Percentiles rank a stretch among this genome's conserved stretches.
phyloP scores from a whole-genome alignment of 1,139 yeast species.

The Schwanniomyces etchellsii region DNA sequence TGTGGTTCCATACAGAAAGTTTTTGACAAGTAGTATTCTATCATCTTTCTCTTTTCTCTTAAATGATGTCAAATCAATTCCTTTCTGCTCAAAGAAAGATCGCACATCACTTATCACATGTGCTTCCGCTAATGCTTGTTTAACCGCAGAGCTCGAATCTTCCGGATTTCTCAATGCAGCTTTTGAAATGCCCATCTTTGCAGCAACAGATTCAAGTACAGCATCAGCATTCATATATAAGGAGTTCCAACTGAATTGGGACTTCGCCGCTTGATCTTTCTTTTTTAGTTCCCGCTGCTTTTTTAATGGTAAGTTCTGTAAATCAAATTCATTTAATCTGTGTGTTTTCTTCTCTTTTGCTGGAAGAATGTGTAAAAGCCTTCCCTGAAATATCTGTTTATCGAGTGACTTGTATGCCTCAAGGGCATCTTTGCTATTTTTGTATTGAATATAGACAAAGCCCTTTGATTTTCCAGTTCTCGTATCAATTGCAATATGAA shows the following conservation, averaged over 20 bases:
- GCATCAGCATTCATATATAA: conserved; percentile 88
- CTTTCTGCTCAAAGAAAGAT: conserved; percentile 75
- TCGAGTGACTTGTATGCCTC: conserved; percentile 70
- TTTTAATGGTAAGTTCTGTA: conserved; percentile 85
- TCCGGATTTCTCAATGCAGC: conserved; percentile 84
- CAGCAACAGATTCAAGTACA: conserved; percentile 84
- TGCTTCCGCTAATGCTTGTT: conserved; percentile 96
- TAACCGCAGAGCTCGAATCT: conserved; percentile 86
- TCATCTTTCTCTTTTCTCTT: conserved; percentile 75
- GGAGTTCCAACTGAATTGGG: conserved; percentile 94
- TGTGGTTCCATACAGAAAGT: conserved; percentile 84
- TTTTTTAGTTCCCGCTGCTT: conserved; percentile 82
- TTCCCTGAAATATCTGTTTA: conserved; percentile 89
- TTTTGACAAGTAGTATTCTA: conserved; percentile 73
- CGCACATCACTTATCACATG: conserved; percentile 91
- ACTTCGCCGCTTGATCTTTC: conserved; percentile 77
- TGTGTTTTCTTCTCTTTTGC: conserved; percentile 78
- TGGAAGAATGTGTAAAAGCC: conserved; percentile 84
- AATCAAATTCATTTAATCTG: conserved; percentile 80
- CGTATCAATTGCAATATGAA: conserved; percentile 87
- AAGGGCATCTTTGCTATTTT: conserved; percentile 63
- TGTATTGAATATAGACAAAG: conserved; percentile 78
- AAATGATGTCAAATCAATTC: conserved; percentile 78
- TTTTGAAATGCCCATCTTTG: conserved; percentile 75
- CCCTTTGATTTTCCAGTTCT: conserved; percentile 91